Conservation (phyloP, 2,329 filamentous ascomycete species). For the Botrytis galanthina region DNA sequence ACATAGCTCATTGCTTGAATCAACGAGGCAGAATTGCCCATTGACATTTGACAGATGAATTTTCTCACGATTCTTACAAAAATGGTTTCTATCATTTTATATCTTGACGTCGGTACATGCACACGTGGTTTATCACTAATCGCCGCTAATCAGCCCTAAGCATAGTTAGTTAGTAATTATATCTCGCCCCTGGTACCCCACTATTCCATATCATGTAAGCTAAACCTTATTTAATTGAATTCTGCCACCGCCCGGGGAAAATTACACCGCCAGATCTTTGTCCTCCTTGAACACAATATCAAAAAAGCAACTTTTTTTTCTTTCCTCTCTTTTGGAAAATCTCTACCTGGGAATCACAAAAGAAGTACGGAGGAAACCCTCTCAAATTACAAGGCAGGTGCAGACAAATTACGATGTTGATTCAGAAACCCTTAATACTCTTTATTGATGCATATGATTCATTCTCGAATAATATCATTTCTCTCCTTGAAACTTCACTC, state of each 20-base stretch:
- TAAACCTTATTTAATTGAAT: background rate
- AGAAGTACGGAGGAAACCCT: background rate
- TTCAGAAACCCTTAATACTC: conserved; percentile 54
- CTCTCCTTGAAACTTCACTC: conserved; percentile 70
- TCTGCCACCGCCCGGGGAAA: conserved; percentile 13
- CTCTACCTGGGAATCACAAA: background rate
- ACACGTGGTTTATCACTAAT: conserved; percentile 5
- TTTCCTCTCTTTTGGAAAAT: background rate
- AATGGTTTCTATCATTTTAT: conserved; percentile 16
- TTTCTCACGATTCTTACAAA: background rate
- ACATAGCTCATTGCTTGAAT: background rate
- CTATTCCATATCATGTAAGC: background rate
- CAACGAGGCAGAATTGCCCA: background rate
- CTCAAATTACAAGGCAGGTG: background rate
- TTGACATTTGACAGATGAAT: background rate
- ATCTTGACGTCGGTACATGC: background rate
- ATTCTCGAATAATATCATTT: conserved; percentile 92
- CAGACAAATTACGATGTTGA: conserved; percentile 31
- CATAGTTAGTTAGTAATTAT: background rate
- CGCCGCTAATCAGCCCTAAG: conserved; percentile 18
- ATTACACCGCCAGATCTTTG: conserved; percentile 16
- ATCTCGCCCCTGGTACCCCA: background rate
- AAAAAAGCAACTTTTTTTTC: background rate
- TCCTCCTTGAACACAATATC: conserved; percentile 6
- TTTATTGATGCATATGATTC: conserved; percentile 97